Evolutionary conservation across 768 basidiomycete genomes (phyloP), one percentile per base, ranked within the genome.

Genomic region (Calocybe gangraenosa): DNA sequence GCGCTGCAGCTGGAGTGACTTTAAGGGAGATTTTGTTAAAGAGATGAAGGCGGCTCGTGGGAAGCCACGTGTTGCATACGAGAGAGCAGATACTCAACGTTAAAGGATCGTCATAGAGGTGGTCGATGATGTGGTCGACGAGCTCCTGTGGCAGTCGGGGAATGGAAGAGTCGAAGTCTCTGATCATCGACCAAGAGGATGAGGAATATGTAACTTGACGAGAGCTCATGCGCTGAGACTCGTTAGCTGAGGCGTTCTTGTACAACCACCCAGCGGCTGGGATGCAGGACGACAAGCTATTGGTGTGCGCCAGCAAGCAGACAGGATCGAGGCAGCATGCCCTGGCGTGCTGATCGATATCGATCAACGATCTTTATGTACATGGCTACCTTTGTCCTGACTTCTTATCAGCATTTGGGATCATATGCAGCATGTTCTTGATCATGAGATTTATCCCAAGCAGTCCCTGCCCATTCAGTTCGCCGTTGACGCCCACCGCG

Each of bases 41-140:
- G 20, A 74, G 55, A 44, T 73, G 70, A 42, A 59, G 54, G 3
- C 71, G 61, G 47, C 64, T 65, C 1, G 66, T 56, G 10, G 66
- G 63, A 10, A 68, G 62, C 70, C 72, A 75, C 23, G 66, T 58
- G 2, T 59, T 58, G 52, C 61, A 65, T 2, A 72, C 68, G 39
- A 63, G 61, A 2, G 71, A 59, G 46, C 72, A 74, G 30, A 45
- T 44, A 34, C 41, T 52, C 37, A 74, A 55, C 15, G 65, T 49
- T 32, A 41, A 3, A 15, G 49, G 50, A 44, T 71, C 65, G 50
- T 67, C 61, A 55, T 66, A 54, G 28, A 74, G 60, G 49, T 73
- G 62, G 61, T 74, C 74, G 56, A 75, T 61, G 52, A 74, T 68
- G 44, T 67, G 57, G 62, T 74, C 74, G n/a, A 70, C 62, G 34